A percentile compares a stretch with the other conserved stretches of the same genome.
Evolutionary conservation across 1,139 yeast genomes (phyloP).

Genomic region (Taphrina pruni): DNA sequence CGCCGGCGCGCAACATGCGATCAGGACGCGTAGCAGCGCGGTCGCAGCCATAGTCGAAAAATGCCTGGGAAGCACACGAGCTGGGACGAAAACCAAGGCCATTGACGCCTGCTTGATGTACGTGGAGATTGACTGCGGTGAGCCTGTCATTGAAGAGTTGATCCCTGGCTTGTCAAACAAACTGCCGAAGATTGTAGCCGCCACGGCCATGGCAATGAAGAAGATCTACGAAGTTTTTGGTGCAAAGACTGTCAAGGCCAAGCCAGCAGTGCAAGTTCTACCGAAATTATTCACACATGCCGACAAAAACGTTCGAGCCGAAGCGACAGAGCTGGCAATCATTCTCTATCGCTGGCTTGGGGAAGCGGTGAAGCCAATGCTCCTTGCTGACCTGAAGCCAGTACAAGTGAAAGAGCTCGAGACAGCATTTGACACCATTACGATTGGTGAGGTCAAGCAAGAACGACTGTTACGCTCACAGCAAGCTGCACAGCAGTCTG

Average conservation of each 20-base stretch:
- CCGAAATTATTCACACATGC: constrained; percentile 82
- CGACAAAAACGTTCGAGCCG: constrained; percentile 83
- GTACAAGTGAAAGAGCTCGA: constrained; percentile 88
- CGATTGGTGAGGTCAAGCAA: constrained; percentile 60
- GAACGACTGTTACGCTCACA: constrained; percentile 64
- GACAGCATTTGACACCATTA: constrained; percentile 65
- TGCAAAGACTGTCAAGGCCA: constrained; percentile 68
- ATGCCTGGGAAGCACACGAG: constrained; percentile 76
- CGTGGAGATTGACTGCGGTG: constrained; percentile 71
- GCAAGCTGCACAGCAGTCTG: constrained; percentile 50
- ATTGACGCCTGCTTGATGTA: constrained; percentile 66
- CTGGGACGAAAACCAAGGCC: constrained; percentile 72
- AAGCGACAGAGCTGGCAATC: constrained; percentile 71
- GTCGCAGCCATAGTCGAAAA: constrained; percentile 58
- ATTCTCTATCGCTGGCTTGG: constrained; percentile 82
- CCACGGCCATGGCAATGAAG: constrained; percentile 63
- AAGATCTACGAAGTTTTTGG: constrained; percentile 72
- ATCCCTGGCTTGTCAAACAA: constrained; percentile 66
- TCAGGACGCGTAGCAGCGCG: constrained; percentile 45
- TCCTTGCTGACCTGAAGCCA: constrained; percentile 80
- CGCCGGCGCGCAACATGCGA: constrained; percentile 60
- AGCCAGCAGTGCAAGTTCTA: constrained; percentile 63
- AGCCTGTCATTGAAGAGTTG: constrained; percentile 69
- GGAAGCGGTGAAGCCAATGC: constrained; percentile 62
- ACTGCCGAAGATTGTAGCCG: constrained; percentile 80